These are phyloP conservation scores for thale cress (Arabidopsis thaliana) DNA, from an alignment of 345 rosid genomes.

Conservation along the genomic window TAIR10.1 NC_003074.8:16168001-16168500, in stretches of 20 bases:
- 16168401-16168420: slow-evolving; percentile 57
- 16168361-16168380: slow-evolving; percentile 91
- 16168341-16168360: slow-evolving; percentile 93
- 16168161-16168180: slow-evolving; percentile 87
- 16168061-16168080: neutral
- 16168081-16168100: neutral
- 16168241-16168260: slow-evolving; percentile 98
- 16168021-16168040: slow-evolving; percentile 73
- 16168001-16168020: slow-evolving; percentile 73
- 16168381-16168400: slow-evolving; percentile 79
- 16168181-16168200: slow-evolving; percentile 81
- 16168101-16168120: slow-evolving; percentile 7
- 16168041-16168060: slow-evolving; percentile 58
- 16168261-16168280: slow-evolving; percentile 77
- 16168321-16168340: slow-evolving; percentile 84
- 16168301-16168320: slow-evolving; percentile 97
- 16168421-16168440: slow-evolving; percentile 17
- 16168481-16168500: neutral
- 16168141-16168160: slow-evolving; percentile 74
- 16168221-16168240: slow-evolving; percentile 92
- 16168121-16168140: slow-evolving; percentile 42
- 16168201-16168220: slow-evolving; percentile 80
- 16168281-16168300: slow-evolving; percentile 94
- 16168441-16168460: neutral
- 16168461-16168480: neutral